Conservation (phyloP, 2,329 filamentous ascomycete species). For the Drechslerella coelobrocha region DNA sequence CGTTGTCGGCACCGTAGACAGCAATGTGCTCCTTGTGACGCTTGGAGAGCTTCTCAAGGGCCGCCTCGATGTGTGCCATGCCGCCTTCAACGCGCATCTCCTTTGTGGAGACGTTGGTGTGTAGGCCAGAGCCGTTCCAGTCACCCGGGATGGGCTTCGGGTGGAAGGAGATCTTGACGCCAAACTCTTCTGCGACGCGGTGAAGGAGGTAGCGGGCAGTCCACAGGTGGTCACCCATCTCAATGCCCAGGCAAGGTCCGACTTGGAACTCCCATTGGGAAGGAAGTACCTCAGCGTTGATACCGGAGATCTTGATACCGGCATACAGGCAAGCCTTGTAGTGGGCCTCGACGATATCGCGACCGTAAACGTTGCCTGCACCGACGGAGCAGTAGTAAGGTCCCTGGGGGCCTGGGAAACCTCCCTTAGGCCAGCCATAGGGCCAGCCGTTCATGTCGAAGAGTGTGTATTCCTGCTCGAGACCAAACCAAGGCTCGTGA, state of each 20-base stretch:
- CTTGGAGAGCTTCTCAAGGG: conserved; percentile 65
- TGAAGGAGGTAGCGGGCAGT: conserved; percentile 85
- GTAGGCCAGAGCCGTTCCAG: conserved; percentile 96
- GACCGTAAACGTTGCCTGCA: conserved; percentile 94
- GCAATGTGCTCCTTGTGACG: conserved; percentile 70
- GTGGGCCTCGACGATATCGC: conserved; percentile 95
- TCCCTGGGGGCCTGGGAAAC: conserved; percentile 89
- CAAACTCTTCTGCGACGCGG: conserved; percentile 94
- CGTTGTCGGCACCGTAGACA: conserved; percentile 95
- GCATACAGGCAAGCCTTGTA: conserved; percentile 90
- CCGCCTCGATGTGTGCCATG: conserved; percentile 91
- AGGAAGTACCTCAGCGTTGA: conserved; percentile 98
- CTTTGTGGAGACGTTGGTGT: conserved; percentile 91
- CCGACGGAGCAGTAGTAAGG: conserved; percentile 99
- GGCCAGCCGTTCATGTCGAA: conserved; percentile 85
- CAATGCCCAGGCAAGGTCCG: conserved; percentile 84
- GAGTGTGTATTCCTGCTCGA: conserved; percentile 97
- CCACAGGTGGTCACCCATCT: conserved; percentile 97
- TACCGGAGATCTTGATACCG: conserved; percentile 91
- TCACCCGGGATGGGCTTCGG: conserved; percentile 95
- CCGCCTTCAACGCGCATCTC: conserved; percentile 89
- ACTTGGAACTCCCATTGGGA: conserved; percentile 99
- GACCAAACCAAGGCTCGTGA: conserved; percentile 93
- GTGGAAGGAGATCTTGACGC: conserved; percentile 90
- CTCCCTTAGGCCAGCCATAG: conserved; percentile 87